Evolutionary conservation across 2,329 filamentous ascomycete genomes (phyloP), one percentile per base, ranked within the genome.

Genomic region (Ascochyta koolunga): DNA sequence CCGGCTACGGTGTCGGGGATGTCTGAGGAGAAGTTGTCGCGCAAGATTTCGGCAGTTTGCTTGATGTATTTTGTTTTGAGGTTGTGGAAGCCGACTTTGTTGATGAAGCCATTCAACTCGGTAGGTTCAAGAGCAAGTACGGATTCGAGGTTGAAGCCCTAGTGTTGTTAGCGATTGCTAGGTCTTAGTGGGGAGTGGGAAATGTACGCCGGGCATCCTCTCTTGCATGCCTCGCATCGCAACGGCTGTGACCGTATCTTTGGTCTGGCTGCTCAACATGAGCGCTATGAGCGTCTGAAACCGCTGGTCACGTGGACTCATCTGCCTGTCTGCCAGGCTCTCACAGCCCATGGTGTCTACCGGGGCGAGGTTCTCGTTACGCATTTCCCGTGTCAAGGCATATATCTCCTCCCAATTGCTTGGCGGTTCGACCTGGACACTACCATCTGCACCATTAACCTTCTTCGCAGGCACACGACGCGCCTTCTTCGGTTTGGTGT

Each of bases 321-420:
- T 74, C 15, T 77, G 72, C 41, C 82, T 77, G 50, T 84, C 78
- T 2, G 89, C 90, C 9, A 95, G 81, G 7, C 85, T 84, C 75
- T 92, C 92, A 76, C 95, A 99, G 10, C 95, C 95, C 93, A 98
- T 97, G 0, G 93, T 98, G 74, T 99, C 95, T 10, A 99, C 95
- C 0, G 93, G 90, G 0, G 95, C 95, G 0, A 83, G 75, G 33
- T 83, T 89, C 76, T 79, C 83, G 71, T 71, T 89, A 77, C 77
- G 88, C 92, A 98, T 97, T 67, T 85, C 83, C 67, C 88, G 88
- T 38, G 96, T 89, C 0, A 85, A 78, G 29, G 82, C 77, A 76
- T 97, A 99, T 52, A 96, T 86, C 51, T 87, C 83, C 58, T 91
- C 86, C 95, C 95, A 97, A 71, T 92, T 86, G 0, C 86, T 81